A percentile compares a stretch with the other conserved stretches of the same genome.
Conservation (phyloP, 1,284 basidiomycete species). For the Cryptococcus sp. region DNA sequence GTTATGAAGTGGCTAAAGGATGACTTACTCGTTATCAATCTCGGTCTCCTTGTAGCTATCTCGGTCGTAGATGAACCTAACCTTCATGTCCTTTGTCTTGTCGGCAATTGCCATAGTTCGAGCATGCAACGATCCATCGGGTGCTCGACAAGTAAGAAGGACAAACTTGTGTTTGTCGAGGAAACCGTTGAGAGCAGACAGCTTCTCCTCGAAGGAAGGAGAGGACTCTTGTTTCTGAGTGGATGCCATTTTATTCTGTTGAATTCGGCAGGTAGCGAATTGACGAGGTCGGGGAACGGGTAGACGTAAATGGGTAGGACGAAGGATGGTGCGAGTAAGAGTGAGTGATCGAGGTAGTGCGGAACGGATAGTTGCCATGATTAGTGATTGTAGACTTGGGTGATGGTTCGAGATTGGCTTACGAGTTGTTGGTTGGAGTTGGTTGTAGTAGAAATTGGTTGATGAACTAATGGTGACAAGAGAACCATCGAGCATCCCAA, state of each 20-base stretch:
- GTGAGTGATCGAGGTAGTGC: conserved; percentile 1
- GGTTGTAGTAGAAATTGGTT: too few species aligned
- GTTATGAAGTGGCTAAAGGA: background rate
- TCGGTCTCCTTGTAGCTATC: conserved; percentile 71
- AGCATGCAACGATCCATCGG: conserved; percentile 71
- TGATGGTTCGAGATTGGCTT: background rate
- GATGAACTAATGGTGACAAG: too few species aligned
- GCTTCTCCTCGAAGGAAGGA: conserved; percentile 26
- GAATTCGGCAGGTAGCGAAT: background rate
- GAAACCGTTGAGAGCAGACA: conserved; percentile 41
- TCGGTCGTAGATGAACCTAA: conserved; percentile 68
- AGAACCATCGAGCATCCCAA: too few species aligned
- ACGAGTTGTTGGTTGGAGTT: background rate
- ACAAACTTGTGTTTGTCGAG: conserved; percentile 61
- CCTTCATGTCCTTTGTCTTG: conserved; percentile 35
- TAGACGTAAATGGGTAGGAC: background rate
- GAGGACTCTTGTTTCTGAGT: conserved; percentile 12
- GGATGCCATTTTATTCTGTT: conserved; percentile 13
- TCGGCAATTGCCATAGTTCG: conserved; percentile 72
- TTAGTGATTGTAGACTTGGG: background rate
- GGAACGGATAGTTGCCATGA: conserved; percentile 1
- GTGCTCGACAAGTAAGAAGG: conserved; percentile 74
- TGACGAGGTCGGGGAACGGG: background rate
- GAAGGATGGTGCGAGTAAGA: background rate
- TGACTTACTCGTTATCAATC: conserved; percentile 60